phyloP scores from a whole-genome alignment of 2,329 filamentous ascomycete genomes.

The Sporothrix variecibatus region DNA sequence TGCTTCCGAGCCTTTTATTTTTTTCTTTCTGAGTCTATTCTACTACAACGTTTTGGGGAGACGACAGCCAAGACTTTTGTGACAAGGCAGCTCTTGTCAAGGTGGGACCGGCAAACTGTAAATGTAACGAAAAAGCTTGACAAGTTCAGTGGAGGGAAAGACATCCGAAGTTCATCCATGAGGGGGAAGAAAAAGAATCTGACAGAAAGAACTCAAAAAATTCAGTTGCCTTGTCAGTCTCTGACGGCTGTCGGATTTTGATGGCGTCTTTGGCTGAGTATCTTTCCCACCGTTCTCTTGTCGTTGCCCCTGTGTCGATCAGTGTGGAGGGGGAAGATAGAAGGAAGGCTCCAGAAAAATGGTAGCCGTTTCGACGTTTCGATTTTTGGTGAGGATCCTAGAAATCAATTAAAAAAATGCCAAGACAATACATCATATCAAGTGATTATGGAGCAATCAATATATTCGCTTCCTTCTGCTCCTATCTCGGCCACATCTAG shows the following conservation, averaged over 20 bases:
- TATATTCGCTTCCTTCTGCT: background rate
- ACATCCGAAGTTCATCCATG: background rate
- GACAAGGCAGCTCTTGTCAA: background rate
- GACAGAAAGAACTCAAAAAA: background rate
- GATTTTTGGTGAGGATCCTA: background rate
- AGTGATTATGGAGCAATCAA: background rate
- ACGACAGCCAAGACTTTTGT: background rate
- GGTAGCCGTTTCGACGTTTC: background rate
- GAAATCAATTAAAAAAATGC: background rate
- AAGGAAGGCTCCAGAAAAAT: conserved; percentile 12
- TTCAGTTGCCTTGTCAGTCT: background rate
- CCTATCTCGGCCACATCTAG: background rate
- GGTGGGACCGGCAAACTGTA: conserved; percentile 2
- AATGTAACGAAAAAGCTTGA: background rate
- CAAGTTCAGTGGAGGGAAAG: background rate
- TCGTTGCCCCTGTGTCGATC: background rate
- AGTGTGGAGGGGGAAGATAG: background rate
- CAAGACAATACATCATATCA: conserved; percentile 16
- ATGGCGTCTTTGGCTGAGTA: background rate
- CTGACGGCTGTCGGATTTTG: background rate
- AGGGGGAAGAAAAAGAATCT: background rate
- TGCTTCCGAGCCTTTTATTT: background rate
- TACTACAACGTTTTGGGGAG: background rate
- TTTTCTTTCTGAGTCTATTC: background rate
- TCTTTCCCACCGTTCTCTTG: background rate